A percentile compares a stretch with the other conserved stretches of the same genome.
Evolutionary conservation across 1,284 basidiomycete species (phyloP).

Genomic region (Puccinia novopanici): DNA sequence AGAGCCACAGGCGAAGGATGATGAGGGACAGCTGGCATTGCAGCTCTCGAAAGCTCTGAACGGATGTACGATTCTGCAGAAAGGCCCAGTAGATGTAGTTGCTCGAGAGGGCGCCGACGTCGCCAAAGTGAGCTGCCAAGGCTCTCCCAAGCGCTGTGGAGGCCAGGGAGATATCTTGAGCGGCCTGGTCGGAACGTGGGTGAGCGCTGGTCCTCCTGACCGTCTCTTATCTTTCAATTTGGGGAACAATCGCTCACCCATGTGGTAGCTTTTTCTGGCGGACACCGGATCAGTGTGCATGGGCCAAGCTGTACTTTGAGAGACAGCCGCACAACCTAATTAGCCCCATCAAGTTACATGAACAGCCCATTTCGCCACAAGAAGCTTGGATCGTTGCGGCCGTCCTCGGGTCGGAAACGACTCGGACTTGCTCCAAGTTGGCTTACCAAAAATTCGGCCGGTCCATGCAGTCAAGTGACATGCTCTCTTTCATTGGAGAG

Average conservation of each 20-base stretch:
- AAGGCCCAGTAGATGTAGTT: conserved; percentile 66
- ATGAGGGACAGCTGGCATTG: conserved; percentile 64
- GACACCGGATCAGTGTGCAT: conserved; percentile 17
- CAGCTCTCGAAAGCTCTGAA: conserved; percentile 72
- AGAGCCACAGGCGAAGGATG: conserved; percentile 61
- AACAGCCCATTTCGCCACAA: conserved; percentile 60
- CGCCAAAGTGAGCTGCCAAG: conserved; percentile 70
- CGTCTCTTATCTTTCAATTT: too few species aligned
- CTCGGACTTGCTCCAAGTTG: conserved; percentile 73
- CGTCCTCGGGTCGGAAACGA: conserved; percentile 83
- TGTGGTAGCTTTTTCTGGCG: background rate
- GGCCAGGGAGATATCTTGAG: conserved; percentile 86
- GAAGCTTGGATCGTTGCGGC: conserved; percentile 78
- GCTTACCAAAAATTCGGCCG: conserved; percentile 77
- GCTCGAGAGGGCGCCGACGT: conserved; percentile 56
- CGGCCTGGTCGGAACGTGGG: conserved; percentile 75
- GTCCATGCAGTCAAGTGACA: conserved; percentile 84
- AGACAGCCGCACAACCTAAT: background rate
- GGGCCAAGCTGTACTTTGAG: conserved; percentile 32
- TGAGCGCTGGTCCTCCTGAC: background rate
- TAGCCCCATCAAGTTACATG: background rate
- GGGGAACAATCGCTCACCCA: background rate
- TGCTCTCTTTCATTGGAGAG: conserved; percentile 62
- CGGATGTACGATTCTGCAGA: conserved; percentile 88
- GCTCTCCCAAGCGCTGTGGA: conserved; percentile 87